A percentile compares a stretch with the other conserved stretches of the same genome.
phyloP scores from a whole-genome alignment of 169 alveolate species.

The Perkinsus olseni region DNA sequence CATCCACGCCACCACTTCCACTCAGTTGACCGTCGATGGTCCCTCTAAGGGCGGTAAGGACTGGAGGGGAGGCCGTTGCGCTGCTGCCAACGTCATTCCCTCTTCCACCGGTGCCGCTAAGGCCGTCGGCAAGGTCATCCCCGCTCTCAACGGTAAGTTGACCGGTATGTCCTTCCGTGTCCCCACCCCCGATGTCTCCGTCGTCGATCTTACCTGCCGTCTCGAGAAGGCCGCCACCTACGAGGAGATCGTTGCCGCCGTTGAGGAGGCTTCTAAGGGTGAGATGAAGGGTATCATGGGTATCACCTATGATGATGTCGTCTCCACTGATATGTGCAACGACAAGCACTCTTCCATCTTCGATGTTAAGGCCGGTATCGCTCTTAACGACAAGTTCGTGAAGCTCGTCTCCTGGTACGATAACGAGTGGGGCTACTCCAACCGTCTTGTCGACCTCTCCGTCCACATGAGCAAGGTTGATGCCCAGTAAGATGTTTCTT shows the following conservation, averaged over 20 bases:
- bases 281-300: conserved; percentile 83
- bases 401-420: conserved; percentile 98
- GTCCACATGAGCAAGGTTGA: conserved; percentile 33
- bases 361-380: conserved; percentile 95
- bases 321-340: conserved; percentile 90
- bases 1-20: conserved; percentile 98
- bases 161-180: conserved; percentile 99
- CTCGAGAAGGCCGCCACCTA: conserved; percentile 89
- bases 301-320: conserved; percentile 92
- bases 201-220: conserved; percentile 94
- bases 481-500: neutral
- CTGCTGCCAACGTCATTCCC: conserved; percentile 96
- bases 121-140: conserved; percentile 98
- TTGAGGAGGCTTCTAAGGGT: conserved; percentile 79
- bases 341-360: conserved; percentile 88
- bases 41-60: conserved; percentile 99
- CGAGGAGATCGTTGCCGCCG: conserved; percentile 84
- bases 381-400: conserved; percentile 89
- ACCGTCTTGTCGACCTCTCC: conserved; percentile 88
- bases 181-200: conserved; percentile 97
- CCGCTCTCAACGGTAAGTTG: conserved; percentile 93
- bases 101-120: conserved; percentile 99
- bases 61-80: conserved; percentile 99
- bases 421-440: conserved; percentile 97
- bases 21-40: conserved; percentile 98